Evolutionary conservation across 345 rosid genomes (phyloP).

Genomic region (Boechera stricta): DNA sequence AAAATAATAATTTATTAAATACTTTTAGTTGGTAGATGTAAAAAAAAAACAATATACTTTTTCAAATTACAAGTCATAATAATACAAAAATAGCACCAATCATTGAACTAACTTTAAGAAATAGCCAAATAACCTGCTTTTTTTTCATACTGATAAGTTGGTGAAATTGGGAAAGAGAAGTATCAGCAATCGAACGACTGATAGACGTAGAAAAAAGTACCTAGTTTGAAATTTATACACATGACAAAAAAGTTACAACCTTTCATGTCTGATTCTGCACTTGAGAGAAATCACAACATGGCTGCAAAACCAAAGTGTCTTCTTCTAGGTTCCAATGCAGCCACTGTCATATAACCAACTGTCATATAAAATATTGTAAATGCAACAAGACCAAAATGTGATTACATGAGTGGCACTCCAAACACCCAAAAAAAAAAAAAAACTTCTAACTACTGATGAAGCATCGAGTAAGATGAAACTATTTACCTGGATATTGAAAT

Average conservation of each 20-base stretch:
- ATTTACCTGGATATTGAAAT: not conserved
- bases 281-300: constrained; percentile 1
- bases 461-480: not conserved
- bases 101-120: no score
- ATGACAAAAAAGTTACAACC: not conserved
- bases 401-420: constrained; percentile 8
- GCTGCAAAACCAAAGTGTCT: constrained; percentile 3
- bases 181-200: not conserved
- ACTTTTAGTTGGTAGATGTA: not conserved
- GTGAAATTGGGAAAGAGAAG: not conserved
- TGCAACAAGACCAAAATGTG: not conserved
- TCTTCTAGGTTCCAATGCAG: constrained; percentile 9
- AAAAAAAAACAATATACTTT: no score
- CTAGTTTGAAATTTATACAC: not conserved
- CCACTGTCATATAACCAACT: not conserved
- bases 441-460: not conserved
- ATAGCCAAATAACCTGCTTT: no score
- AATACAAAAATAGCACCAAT: not conserved
- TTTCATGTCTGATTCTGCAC: constrained; percentile 10
- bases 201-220: not conserved
- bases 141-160: no score
- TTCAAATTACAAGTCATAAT: not conserved
- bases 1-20: not conserved
- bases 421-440: not conserved
- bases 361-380: not conserved